phyloP scores from a whole-genome alignment of 768 basidiomycete genomes.

The Termitomyces sp. region DNA sequence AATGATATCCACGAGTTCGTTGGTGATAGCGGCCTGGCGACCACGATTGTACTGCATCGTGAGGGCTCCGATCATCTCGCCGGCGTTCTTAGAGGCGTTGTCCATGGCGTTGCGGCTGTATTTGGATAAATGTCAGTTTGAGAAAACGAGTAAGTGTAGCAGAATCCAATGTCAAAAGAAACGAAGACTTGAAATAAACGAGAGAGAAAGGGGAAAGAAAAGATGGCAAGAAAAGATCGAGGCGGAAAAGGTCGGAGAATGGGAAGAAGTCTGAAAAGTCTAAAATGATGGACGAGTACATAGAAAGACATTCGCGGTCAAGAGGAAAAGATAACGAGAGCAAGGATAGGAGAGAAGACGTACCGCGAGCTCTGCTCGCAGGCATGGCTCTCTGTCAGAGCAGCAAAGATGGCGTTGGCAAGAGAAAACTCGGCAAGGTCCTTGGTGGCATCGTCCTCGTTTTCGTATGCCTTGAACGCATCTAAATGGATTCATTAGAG shows the following conservation, averaged over 20 bases:
- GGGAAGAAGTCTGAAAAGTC: too few relatives aligned
- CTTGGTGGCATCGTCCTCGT: slow-evolving; percentile 93
- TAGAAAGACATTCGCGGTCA: background rate
- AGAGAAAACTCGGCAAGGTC: slow-evolving; percentile 95
- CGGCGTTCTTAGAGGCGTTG: slow-evolving; percentile 98
- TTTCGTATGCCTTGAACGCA: slow-evolving; percentile 93
- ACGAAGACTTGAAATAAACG: background rate
- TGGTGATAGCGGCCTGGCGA: slow-evolving; percentile 96
- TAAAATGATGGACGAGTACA: too few relatives aligned
- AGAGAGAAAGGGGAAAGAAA: background rate
- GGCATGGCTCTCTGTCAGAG: slow-evolving; percentile 92
- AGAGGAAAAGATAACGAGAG: background rate
- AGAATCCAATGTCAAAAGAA: background rate
- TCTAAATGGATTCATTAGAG: slow-evolving; percentile 36
- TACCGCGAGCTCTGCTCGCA: slow-evolving; percentile 92
- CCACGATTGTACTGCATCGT: slow-evolving; percentile 98
- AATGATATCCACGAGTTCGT: slow-evolving; percentile 90
- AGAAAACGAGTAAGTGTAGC: background rate
- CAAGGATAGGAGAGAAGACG: slow-evolving; percentile 11
- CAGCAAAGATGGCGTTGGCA: slow-evolving; percentile 94
- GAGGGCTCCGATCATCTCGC: slow-evolving; percentile 84
- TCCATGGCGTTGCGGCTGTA: slow-evolving; percentile 96
- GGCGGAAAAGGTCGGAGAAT: too few relatives aligned
- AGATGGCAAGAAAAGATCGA: background rate
- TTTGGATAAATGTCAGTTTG: slow-evolving; percentile 2